Evolutionary conservation across 768 basidiomycete species (phyloP).

Genomic region (Russula emetica): DNA sequence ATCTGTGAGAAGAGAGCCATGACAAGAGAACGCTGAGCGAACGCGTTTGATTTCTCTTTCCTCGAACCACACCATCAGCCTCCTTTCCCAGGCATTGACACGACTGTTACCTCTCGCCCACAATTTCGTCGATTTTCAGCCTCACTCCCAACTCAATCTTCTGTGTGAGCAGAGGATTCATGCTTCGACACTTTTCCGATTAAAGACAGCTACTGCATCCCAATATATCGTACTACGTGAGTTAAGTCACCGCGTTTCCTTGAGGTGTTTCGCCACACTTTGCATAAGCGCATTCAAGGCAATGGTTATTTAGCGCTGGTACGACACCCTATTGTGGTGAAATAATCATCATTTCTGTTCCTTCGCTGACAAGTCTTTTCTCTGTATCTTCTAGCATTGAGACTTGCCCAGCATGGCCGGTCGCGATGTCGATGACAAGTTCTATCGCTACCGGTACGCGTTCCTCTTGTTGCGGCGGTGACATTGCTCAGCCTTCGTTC

Average conservation of each 20-base stretch:
- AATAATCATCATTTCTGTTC: slow-evolving; percentile 24
- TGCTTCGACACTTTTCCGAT: slow-evolving; percentile 85
- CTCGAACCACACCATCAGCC: no score
- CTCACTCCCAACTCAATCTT: slow-evolving; percentile 45
- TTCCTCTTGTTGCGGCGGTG: neutral
- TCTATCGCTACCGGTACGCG: slow-evolving; percentile 85
- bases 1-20: slow-evolving; percentile 14
- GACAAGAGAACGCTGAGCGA: slow-evolving; percentile 1
- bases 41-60: neutral
- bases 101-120: slow-evolving; percentile 41
- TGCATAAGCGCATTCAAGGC: neutral
- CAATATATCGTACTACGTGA: slow-evolving; percentile 38
- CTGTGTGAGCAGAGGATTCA: slow-evolving; percentile 88
- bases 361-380: slow-evolving; percentile 6
- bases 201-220: slow-evolving; percentile 58
- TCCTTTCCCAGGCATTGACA: no score
- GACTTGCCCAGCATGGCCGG: slow-evolving; percentile 77
- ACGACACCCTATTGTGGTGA: neutral
- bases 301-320: neutral
- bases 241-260: slow-evolving; percentile 48
- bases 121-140: slow-evolving; percentile 58
- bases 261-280: slow-evolving; percentile 33
- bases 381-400: slow-evolving; percentile 49
- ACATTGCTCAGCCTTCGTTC: neutral
- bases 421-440: slow-evolving; percentile 95